These are phyloP conservation scores for Pholiota adiposa DNA, from an alignment of 1,284 basidiomycete genomes.

Conservation along the genomic window DNA sequence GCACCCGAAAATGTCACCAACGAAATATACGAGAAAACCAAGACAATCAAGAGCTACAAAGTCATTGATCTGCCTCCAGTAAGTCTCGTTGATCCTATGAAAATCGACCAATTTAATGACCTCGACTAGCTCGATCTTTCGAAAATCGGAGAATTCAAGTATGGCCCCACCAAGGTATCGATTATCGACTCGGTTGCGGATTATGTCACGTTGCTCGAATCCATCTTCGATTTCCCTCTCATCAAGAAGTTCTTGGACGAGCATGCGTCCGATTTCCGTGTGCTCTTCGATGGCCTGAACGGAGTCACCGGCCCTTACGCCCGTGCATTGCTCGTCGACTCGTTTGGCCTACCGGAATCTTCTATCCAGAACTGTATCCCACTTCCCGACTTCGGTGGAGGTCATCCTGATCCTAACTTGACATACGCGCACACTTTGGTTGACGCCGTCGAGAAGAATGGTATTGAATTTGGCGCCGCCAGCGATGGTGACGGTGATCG, in stretches of 20 bases:
- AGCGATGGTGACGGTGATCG: constrained; percentile 98
- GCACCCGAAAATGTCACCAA: constrained; percentile 95
- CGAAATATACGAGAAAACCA: constrained; percentile 92
- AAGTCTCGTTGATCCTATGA: constrained; percentile 32
- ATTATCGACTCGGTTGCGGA: constrained; percentile 95
- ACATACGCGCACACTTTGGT: constrained; percentile 97
- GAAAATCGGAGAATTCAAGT: constrained; percentile 79
- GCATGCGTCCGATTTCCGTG: constrained; percentile 72
- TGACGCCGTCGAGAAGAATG: constrained; percentile 85
- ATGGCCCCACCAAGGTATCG: constrained; percentile 84
- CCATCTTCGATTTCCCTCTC: constrained; percentile 93
- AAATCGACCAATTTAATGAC: constrained; percentile 8
- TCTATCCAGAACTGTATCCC: constrained; percentile 94
- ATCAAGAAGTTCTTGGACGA: constrained; percentile 90
- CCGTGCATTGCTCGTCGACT: constrained; percentile 83
- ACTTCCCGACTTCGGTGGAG: constrained; percentile 94
- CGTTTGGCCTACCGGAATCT: constrained; percentile 79
- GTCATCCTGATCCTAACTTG: constrained; percentile 98
- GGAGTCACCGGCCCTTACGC: constrained; percentile 99
- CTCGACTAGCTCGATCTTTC: constrained; percentile 76
- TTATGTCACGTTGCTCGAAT: constrained; percentile 84
- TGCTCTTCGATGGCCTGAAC: constrained; percentile 96
- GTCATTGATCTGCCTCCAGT: constrained; percentile 80
- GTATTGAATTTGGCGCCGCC: constrained; percentile 94
- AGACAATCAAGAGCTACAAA: constrained; percentile 87